Evolutionary conservation across 768 basidiomycete genomes (phyloP).

Genomic region (Phanerochaete carnosa): DNA sequence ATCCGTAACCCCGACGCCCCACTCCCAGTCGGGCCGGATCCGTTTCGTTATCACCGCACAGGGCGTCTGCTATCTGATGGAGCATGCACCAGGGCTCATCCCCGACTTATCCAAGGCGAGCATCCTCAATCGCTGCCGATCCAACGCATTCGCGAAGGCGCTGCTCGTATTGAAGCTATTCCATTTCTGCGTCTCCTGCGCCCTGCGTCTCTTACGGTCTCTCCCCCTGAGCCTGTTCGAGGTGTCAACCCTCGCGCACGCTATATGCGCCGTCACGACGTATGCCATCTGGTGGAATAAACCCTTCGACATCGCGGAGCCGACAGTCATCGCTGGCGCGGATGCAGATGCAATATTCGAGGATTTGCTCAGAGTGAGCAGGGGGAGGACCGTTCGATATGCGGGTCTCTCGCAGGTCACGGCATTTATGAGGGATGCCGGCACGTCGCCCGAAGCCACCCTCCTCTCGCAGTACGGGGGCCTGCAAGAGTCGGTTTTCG

Average conservation of each 20-base stretch:
- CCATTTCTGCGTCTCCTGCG: conserved; percentile 31
- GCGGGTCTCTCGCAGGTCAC: not conserved
- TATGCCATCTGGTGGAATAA: conserved; percentile 39
- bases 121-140: conserved; percentile 32
- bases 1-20: not conserved
- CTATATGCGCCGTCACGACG: conserved; percentile 26
- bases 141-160: conserved; percentile 27
- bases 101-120: conserved; percentile 15
- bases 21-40: not conserved
- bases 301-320: conserved; percentile 29
- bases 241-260: conserved; percentile 33
- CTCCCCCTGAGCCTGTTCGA: conserved; percentile 32
- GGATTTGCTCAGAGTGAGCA: not conserved
- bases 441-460: not conserved
- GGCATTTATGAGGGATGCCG: not conserved
- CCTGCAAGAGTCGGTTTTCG: not conserved
- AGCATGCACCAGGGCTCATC: conserved; percentile 11
- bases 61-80: conserved; percentile 5
- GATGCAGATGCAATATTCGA: not conserved
- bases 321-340: not conserved
- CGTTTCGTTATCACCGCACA: conserved; percentile 2
- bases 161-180: conserved; percentile 29
- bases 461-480: not conserved
- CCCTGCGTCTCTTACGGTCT: conserved; percentile 18
- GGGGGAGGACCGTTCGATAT: not conserved